These are phyloP conservation scores for Pichia sp. DNA, from an alignment of 1,139 yeast genomes.

Conservation along the genomic window DNA sequence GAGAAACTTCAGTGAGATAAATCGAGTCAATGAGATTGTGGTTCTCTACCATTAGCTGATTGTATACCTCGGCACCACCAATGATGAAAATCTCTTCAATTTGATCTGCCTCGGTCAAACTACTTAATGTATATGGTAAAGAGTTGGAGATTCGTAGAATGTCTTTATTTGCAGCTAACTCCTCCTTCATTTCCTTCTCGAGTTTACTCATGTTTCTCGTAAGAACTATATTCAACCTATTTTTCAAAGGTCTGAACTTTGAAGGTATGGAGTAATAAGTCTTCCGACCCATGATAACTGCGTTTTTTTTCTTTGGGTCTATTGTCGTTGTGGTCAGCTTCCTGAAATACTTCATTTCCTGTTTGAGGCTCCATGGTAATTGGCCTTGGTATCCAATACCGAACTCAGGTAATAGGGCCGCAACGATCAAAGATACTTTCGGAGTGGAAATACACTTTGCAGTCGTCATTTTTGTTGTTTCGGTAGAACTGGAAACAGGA, in stretches of 20 bases:
- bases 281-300: constrained; percentile 92
- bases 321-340: constrained; percentile 56
- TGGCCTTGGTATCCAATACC: constrained; percentile 84
- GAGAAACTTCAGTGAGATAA: constrained; percentile 67
- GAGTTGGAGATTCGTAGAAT: constrained; percentile 43
- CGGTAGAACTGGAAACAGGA: not conserved
- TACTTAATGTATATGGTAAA: constrained; percentile 42
- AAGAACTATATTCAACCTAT: constrained; percentile 69
- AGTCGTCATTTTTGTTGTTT: constrained; percentile 10
- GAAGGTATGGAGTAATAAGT: constrained; percentile 94
- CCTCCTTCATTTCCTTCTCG: constrained; percentile 20
- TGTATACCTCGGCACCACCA: constrained; percentile 91
- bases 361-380: constrained; percentile 82
- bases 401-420: constrained; percentile 71
- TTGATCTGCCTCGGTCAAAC: constrained; percentile 22
- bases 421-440: constrained; percentile 67
- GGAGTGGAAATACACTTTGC: constrained; percentile 16
- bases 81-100: constrained; percentile 70
- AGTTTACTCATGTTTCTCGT: constrained; percentile 43
- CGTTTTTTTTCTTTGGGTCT: constrained; percentile 46
- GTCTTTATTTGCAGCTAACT: constrained; percentile 24
- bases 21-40: constrained; percentile 50
- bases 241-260: constrained; percentile 77
- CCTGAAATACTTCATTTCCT: constrained; percentile 83
- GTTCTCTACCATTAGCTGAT: constrained; percentile 36